phyloP scores from a whole-genome alignment of 371 early-diverging fungal genomes.

The Fennellomyces sp. region DNA sequence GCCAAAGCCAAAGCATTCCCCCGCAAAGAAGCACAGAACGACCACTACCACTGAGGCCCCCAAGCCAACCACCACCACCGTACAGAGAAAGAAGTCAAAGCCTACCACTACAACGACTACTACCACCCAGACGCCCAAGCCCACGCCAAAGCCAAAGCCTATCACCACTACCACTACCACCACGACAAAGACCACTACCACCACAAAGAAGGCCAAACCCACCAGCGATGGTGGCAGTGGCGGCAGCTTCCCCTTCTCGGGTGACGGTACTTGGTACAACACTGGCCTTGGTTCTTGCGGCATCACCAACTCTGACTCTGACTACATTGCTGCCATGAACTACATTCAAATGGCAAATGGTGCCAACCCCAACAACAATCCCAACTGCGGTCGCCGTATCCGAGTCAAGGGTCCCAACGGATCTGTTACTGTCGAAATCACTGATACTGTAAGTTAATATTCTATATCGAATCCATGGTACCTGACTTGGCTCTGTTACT shows the following conservation, averaged over 20 bases:
- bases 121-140: neutral
- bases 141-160: slow-evolving; percentile 5
- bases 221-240: neutral
- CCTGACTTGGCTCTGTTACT: slow-evolving; percentile 12
- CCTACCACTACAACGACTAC: slow-evolving; percentile 9
- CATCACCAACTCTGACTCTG: slow-evolving; percentile 15
- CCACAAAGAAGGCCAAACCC: slow-evolving; percentile 2
- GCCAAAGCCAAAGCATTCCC: neutral
- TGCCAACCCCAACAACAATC: slow-evolving; percentile 43
- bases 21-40: neutral
- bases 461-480: neutral
- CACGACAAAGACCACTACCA: neutral
- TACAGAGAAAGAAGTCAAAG: neutral
- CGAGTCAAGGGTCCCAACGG: slow-evolving; percentile 31
- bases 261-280: slow-evolving; percentile 41
- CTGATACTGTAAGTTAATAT: slow-evolving; percentile 22
- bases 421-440: slow-evolving; percentile 29
- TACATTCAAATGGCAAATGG: slow-evolving; percentile 35
- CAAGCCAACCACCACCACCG: neutral
- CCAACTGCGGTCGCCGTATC: slow-evolving; percentile 29
- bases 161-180: slow-evolving; percentile 5
- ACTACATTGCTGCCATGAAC: slow-evolving; percentile 40
- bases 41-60: slow-evolving; percentile 8
- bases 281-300: slow-evolving; percentile 42
- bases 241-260: slow-evolving; percentile 15